Conservation (phyloP, 2,329 filamentous ascomycete species). For the Lachnellula hyalina region DNA sequence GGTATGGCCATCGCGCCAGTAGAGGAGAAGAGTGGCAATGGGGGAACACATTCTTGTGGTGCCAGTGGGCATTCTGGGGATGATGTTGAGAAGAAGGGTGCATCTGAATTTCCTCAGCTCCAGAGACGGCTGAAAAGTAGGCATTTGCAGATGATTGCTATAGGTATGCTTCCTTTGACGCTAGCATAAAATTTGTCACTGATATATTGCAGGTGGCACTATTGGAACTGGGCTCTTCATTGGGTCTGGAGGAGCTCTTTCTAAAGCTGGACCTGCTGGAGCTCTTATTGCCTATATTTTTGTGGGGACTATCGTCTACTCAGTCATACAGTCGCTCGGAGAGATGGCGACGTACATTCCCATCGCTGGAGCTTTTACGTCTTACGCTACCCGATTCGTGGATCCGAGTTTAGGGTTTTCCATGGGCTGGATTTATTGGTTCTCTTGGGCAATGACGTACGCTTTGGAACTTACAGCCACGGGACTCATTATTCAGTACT, state of each 20-base stretch:
- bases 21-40: slow-evolving; percentile 7
- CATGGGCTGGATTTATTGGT: slow-evolving; percentile 83
- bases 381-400: slow-evolving; percentile 70
- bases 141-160: slow-evolving; percentile 65
- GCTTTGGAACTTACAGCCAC: slow-evolving; percentile 69
- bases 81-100: slow-evolving; percentile 24
- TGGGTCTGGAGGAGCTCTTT: slow-evolving; percentile 57
- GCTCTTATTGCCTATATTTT: slow-evolving; percentile 64
- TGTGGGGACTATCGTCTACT: slow-evolving; percentile 67
- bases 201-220: slow-evolving; percentile 44
- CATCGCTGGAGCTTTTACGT: slow-evolving; percentile 69
- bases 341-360: slow-evolving; percentile 78
- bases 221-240: slow-evolving; percentile 71
- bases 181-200: not conserved
- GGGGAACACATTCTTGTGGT: not conserved
- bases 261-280: slow-evolving; percentile 59
- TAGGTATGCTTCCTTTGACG: slow-evolving; percentile 32
- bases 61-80: slow-evolving; percentile 15
- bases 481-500: slow-evolving; percentile 72
- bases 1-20: slow-evolving; percentile 3
- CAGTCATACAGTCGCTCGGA: slow-evolving; percentile 64
- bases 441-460: slow-evolving; percentile 68
- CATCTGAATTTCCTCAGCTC: slow-evolving; percentile 8
- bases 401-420: slow-evolving; percentile 68
- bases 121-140: slow-evolving; percentile 44